Percentiles rank a stretch among this genome's conserved stretches.
phyloP scores from a whole-genome alignment of 164 flowering plant genomes.

The Annona squamosa region DNA sequence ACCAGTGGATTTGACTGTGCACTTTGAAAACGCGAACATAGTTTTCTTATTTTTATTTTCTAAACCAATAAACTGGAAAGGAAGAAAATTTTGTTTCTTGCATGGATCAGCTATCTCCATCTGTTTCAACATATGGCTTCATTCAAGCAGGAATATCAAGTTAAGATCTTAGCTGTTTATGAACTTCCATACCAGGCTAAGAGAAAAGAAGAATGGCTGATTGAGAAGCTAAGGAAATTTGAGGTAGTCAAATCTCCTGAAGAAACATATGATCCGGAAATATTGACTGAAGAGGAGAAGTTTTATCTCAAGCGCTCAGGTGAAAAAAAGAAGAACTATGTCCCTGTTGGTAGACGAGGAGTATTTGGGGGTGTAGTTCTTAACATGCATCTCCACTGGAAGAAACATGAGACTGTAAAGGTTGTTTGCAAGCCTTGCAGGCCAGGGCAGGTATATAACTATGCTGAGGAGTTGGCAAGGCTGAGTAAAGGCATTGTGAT shows the following conservation, averaged over 20 bases:
- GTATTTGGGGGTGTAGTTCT: conserved; percentile 97
- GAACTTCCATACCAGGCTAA: conserved; percentile 46
- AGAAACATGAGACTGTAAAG: conserved; percentile 87
- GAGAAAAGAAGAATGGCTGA: conserved; percentile 83
- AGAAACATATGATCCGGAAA: conserved; percentile 80
- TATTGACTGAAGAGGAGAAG: conserved; percentile 79
- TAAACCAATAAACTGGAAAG: background rate
- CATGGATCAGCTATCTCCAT: background rate
- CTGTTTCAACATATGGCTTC: background rate
- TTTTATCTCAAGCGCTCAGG: conserved; percentile 86
- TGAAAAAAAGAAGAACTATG: conserved; percentile 87
- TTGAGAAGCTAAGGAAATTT: conserved; percentile 79
- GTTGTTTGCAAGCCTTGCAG: conserved; percentile 79
- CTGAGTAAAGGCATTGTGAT: conserved; percentile 80
- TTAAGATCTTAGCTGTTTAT: background rate
- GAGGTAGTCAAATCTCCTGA: conserved; percentile 54
- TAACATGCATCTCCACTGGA: conserved; percentile 98
- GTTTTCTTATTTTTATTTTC: background rate
- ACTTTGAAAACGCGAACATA: background rate
- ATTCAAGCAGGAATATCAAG: background rate
- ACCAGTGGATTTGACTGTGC: background rate
- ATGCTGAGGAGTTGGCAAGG: conserved; percentile 76
- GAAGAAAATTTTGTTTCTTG: background rate
- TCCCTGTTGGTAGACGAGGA: conserved; percentile 85
- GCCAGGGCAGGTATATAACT: conserved; percentile 77